These are phyloP conservation scores for Posidonia australis DNA, from an alignment of 106 monocot genomes.

Conservation along the genomic window DNA sequence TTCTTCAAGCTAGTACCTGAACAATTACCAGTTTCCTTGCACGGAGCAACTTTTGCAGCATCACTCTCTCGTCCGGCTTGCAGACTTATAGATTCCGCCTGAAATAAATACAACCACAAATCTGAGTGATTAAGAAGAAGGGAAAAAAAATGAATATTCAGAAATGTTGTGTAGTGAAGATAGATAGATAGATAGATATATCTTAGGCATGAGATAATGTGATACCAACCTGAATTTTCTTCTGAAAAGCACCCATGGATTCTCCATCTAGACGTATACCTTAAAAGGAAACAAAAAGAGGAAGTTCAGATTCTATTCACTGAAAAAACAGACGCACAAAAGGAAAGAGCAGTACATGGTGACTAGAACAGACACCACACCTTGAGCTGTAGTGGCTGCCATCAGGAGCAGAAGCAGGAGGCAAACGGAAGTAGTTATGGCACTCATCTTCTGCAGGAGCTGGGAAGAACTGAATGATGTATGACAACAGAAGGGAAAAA, in stretches of 20 bases:
- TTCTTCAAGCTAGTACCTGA: constrained; percentile 8
- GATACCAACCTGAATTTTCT: constrained; percentile 4
- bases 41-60: background rate
- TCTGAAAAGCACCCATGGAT: background rate
- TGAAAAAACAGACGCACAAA: background rate
- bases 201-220: background rate
- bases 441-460: background rate
- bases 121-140: background rate
- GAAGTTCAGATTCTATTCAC: background rate
- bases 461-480: too few relatives aligned
- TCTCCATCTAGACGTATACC: constrained; percentile 4
- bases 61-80: background rate
- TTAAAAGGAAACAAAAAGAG: background rate
- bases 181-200: background rate
- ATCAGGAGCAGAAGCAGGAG: background rate
- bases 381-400: background rate
- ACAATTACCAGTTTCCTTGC: background rate
- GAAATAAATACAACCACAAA: background rate
- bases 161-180: background rate
- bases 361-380: background rate
- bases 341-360: background rate
- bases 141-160: background rate
- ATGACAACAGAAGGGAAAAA: too few relatives aligned
- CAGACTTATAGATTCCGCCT: background rate
- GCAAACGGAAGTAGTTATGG: background rate